These are phyloP conservation scores for Mucor velutinosus DNA, from an alignment of 371 early-diverging fungal species.

Conservation along the genomic window DNA sequence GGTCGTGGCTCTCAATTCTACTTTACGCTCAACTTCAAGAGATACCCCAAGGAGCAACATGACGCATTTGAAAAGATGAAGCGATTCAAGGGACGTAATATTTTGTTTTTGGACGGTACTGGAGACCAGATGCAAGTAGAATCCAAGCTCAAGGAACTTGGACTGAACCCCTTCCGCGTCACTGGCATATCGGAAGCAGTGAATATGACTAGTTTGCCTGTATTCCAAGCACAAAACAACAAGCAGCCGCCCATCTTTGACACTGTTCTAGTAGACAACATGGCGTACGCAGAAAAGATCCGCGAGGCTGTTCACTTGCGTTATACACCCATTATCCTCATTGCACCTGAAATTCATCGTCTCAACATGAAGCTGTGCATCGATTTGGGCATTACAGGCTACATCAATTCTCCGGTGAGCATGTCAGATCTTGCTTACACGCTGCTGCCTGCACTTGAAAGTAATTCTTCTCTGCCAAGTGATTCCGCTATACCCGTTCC, in stretches of 20 bases:
- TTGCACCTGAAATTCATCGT: conserved; percentile 46
- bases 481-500: conserved; percentile 57
- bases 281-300: conserved; percentile 57
- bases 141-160: conserved; percentile 38
- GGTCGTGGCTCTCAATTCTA: conserved; percentile 76
- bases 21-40: conserved; percentile 62
- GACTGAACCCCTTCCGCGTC: conserved; percentile 46
- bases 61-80: conserved; percentile 41
- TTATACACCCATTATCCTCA: conserved; percentile 66
- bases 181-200: conserved; percentile 50
- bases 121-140: conserved; percentile 36
- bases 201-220: conserved; percentile 33
- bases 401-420: conserved; percentile 61
- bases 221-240: conserved; percentile 15
- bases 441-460: conserved; percentile 70
- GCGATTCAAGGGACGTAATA: conserved; percentile 49
- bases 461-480: conserved; percentile 60
- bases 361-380: conserved; percentile 66
- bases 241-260: conserved; percentile 51
- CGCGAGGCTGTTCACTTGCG: conserved; percentile 55
- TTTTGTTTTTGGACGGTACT: conserved; percentile 55
- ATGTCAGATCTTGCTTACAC: conserved; percentile 66
- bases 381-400: conserved; percentile 66
- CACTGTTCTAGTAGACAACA: conserved; percentile 60
- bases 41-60: conserved; percentile 13